Evolutionary conservation across 2,329 filamentous ascomycete genomes (phyloP).

Genomic region (Domatiomyces catenatus): DNA sequence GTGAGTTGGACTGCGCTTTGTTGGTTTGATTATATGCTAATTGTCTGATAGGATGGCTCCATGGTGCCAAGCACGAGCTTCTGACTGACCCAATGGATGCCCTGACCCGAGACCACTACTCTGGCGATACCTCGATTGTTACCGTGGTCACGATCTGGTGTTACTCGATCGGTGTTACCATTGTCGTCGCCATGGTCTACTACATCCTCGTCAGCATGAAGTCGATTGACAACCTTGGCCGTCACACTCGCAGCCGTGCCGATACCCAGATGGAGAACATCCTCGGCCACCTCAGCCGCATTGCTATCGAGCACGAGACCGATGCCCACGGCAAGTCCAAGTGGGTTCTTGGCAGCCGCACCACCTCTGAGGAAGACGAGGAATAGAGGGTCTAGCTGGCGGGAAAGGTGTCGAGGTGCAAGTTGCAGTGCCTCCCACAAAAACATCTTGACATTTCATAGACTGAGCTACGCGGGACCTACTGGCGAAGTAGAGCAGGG

Average conservation of each 20-base stretch:
- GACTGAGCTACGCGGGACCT: not conserved
- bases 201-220: conserved; percentile 32
- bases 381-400: conserved; percentile 19
- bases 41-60: conserved; percentile 42
- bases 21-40: not conserved
- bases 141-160: conserved; percentile 38
- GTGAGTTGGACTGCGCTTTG: not conserved
- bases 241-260: conserved; percentile 35
- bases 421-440: not conserved
- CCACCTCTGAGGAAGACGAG: conserved; percentile 29
- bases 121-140: conserved; percentile 30
- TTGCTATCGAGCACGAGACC: conserved; percentile 36
- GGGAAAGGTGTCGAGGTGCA: not conserved
- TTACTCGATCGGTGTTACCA: conserved; percentile 38
- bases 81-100: conserved; percentile 21
- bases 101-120: conserved; percentile 13
- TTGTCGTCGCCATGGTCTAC: conserved; percentile 39
- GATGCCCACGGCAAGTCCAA: conserved; percentile 31
- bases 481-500: not conserved
- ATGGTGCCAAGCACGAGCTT: conserved; percentile 30
- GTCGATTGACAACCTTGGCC: conserved; percentile 36
- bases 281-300: conserved; percentile 36
- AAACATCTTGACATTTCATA: not conserved
- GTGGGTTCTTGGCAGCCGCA: conserved; percentile 28
- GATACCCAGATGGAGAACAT: conserved; percentile 41